Evolutionary conservation across 1,284 basidiomycete species (phyloP), one percentile per base, ranked within the genome.

Genomic region (Ustilago hordei): DNA sequence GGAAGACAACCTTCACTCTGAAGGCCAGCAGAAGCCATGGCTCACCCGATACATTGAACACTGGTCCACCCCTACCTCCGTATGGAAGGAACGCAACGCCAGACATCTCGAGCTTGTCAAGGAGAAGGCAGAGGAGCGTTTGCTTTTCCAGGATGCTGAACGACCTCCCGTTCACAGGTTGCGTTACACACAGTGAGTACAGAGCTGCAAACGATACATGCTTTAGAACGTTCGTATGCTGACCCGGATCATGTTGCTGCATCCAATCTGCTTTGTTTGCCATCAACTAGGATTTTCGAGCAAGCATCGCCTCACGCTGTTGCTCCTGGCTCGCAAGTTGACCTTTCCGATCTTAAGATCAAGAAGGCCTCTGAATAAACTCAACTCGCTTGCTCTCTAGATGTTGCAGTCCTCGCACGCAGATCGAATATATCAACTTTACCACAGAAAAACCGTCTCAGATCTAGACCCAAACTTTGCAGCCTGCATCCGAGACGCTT

Each of bases 281-380:
- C 13, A 17, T 23, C 12, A 17, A 38, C 36, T 55, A 83, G 83
- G 53, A 72, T 62, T 48, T 84, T 84, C 57, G 79, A 83, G 60
- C 75, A 76, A 55, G 81, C 80, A 55, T 84, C 83, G 56, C 83
- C 83, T 23, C 80, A 82, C 70, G 67, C 67, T 31, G 48, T 82
- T 36, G 65, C 63, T 35, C 61, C 75, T 11, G 81, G 81, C 35
- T 67, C 66, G 47, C 73, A 81, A 70, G 76, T 73, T 43, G 81
- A 84, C 61, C 72, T 83, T 11, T 81, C 80, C 7, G 80, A 82
- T 59, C 70, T 84, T 60, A 77, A 82, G 60, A 75, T 84, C 66
- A 84, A 82, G 75, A 71, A 60, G 41, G 67, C 64, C 45, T 67
- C 65, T 55, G 72, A 82, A 62, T 77, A 60, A 62, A 48, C 17